Evolutionary conservation across 805 yeast genomes (phyloP), one percentile per base, ranked within the genome.

Genomic region (Maudiozyma saulgeensis): DNA sequence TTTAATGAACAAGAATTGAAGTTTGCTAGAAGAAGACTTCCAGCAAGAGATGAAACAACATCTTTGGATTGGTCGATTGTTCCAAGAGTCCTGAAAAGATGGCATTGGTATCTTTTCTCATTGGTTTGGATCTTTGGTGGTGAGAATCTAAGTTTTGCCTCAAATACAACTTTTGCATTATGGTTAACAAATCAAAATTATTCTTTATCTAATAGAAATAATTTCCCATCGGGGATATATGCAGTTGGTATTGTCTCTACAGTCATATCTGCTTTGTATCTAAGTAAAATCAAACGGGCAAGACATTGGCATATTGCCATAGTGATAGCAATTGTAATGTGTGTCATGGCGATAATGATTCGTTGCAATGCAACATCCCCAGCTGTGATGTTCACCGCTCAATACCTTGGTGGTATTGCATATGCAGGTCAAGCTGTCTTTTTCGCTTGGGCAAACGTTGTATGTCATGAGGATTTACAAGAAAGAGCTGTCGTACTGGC

Each of bases 401-500:
- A 79, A 47, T 79, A 78, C 52, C 49, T 79, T 2, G 71, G 80
- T 38, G 84, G 83, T 13, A 57, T 75, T 15, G 61, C 80, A 0
- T 79, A 73, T 54, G 79, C 83, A 35, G 83, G 81, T 4, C 84
- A 80, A 52, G 76, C 85, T 0, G 70, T 76, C 0, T 76, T 77
- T 60, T 77, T 81, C 46, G 77, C 84, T 0, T 80, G 85, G 84
- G 82, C 82, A 2, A 80, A 80, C 55, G 68, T 77, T 44, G 77
- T 78, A 1, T 77, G 82, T 52, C 71, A 75, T 32, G 71, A 77
- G 52, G 87, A 82, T 60, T 61, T 78, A 25, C 80, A 81, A 66
- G 83, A 79, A 56, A 70, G 86, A 57, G 83, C 86, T 0, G 68
- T 81, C 44, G 82, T 80, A 1, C 66, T 81, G 45, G 86, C 82